phyloP scores from a whole-genome alignment of 1,284 basidiomycete genomes.

The Bondarzewia mesenterica region DNA sequence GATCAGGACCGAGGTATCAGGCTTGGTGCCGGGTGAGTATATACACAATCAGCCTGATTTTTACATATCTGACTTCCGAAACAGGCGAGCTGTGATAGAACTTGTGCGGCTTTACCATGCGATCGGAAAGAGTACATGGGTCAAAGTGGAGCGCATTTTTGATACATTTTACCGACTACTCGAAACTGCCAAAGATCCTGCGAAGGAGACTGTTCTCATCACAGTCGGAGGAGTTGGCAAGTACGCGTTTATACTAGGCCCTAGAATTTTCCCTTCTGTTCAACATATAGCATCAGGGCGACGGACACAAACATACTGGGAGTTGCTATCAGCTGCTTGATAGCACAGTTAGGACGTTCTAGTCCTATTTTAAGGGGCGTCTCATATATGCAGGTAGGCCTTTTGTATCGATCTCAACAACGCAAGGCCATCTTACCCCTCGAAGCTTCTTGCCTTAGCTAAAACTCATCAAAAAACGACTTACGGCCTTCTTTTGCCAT shows the following conservation, averaged over 20 bases:
- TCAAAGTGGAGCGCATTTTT: slow-evolving; percentile 36
- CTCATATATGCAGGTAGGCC: slow-evolving; percentile 61
- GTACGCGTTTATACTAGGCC: slow-evolving; percentile 30
- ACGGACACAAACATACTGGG: slow-evolving; percentile 46
- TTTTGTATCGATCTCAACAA: no score
- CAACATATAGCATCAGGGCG: slow-evolving; percentile 37
- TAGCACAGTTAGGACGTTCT: slow-evolving; percentile 59
- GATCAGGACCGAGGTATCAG: slow-evolving; percentile 53
- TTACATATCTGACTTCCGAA: slow-evolving; percentile 5
- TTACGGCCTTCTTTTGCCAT: slow-evolving; percentile 65
- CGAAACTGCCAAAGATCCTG: slow-evolving; percentile 31
- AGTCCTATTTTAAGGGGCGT: slow-evolving; percentile 64
- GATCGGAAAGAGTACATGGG: slow-evolving; percentile 18
- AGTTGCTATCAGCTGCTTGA: slow-evolving; percentile 54
- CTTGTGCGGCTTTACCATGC: slow-evolving; percentile 34
- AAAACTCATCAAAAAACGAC: slow-evolving; percentile 56
- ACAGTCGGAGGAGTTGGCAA: slow-evolving; percentile 54
- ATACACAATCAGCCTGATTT: neutral
- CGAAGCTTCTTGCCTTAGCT: slow-evolving; percentile 53
- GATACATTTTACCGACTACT: slow-evolving; percentile 40
- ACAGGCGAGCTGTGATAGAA: slow-evolving; percentile 41
- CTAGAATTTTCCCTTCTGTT: neutral
- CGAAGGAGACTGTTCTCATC: slow-evolving; percentile 55
- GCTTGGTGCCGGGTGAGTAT: slow-evolving; percentile 56
- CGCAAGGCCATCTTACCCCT: no score